Percentiles rank a stretch among this genome's conserved stretches.
Conservation (phyloP, 1,139 yeast species). For the Zygoascus hellenicus region DNA sequence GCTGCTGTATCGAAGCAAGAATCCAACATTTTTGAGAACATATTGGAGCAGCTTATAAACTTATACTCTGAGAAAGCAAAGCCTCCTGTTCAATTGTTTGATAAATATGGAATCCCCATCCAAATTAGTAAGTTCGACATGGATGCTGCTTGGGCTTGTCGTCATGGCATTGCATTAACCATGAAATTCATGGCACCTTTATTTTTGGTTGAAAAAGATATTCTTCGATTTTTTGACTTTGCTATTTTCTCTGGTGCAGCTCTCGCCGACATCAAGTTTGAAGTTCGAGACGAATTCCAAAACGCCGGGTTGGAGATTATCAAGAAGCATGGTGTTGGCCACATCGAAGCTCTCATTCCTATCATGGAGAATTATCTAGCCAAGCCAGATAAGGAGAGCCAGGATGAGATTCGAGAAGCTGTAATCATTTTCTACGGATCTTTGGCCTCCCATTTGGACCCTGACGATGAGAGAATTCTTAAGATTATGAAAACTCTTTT, state of each 20-base stretch:
- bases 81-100: constrained; percentile 73
- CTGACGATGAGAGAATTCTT: constrained; percentile 58
- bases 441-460: constrained; percentile 70
- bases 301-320: constrained; percentile 82
- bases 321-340: constrained; percentile 53
- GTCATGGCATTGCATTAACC: constrained; percentile 75
- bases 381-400: constrained; percentile 33
- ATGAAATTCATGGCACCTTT: constrained; percentile 53
- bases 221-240: constrained; percentile 51
- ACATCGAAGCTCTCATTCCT: constrained; percentile 67
- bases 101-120: constrained; percentile 72
- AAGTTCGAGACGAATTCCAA: constrained; percentile 76
- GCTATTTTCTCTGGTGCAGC: constrained; percentile 55
- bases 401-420: constrained; percentile 66
- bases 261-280: constrained; percentile 64
- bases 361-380: constrained; percentile 60
- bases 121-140: constrained; percentile 44
- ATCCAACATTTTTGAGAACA: constrained; percentile 32
- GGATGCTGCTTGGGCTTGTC: constrained; percentile 75
- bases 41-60: constrained; percentile 44
- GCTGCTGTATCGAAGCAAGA: constrained; percentile 23
- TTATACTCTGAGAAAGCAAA: constrained; percentile 55
- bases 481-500: constrained; percentile 63
- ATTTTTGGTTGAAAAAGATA: constrained; percentile 33
- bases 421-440: constrained; percentile 85